Conservation (phyloP, 495 filamentous ascomycete species). For the Penicillium coprophilum region DNA sequence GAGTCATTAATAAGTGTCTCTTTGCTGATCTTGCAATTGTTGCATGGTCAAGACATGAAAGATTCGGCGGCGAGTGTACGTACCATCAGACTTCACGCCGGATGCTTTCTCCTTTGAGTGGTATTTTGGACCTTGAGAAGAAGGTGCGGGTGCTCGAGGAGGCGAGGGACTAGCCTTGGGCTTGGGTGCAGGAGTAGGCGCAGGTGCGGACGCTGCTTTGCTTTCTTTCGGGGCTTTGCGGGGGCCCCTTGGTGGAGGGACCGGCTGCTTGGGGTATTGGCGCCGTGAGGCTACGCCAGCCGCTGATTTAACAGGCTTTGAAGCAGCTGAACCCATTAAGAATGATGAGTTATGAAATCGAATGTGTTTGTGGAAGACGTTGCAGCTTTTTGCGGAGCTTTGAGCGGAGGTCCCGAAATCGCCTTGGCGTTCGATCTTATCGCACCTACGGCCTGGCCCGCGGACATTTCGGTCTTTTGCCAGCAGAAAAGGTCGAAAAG, state of each 20-base stretch:
- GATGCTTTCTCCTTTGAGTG: slow-evolving; percentile 42
- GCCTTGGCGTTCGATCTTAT: slow-evolving; percentile 22
- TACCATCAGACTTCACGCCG: slow-evolving; percentile 36
- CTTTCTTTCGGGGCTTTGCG: slow-evolving; percentile 20
- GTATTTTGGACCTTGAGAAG: slow-evolving; percentile 36
- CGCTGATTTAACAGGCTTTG: slow-evolving; percentile 59
- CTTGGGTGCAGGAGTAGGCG: slow-evolving; percentile 19
- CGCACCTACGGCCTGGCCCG: background rate
- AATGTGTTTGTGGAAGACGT: background rate
- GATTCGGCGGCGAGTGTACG: slow-evolving; percentile 3
- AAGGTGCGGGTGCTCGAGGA: slow-evolving; percentile 30
- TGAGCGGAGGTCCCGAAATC: slow-evolving; percentile 25
- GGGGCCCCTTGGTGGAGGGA: slow-evolving; percentile 32
- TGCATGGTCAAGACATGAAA: background rate
- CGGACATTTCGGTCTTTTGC: background rate
- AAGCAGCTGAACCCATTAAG: slow-evolving; percentile 61
- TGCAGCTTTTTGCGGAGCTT: slow-evolving; percentile 26
- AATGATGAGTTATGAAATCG: slow-evolving; percentile 2
- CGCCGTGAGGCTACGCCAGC: slow-evolving; percentile 50
- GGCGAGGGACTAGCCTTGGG: slow-evolving; percentile 22
- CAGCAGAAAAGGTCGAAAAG: background rate
- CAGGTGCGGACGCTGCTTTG: slow-evolving; percentile 16
- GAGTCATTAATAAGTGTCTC: slow-evolving; percentile 12
- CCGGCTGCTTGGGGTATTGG: slow-evolving; percentile 55
- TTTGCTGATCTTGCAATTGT: background rate